Evolutionary conservation across 2,329 filamentous ascomycete species (phyloP), one percentile per base, ranked within the genome.

Genomic region (Myriosclerotinia scirpicola): DNA sequence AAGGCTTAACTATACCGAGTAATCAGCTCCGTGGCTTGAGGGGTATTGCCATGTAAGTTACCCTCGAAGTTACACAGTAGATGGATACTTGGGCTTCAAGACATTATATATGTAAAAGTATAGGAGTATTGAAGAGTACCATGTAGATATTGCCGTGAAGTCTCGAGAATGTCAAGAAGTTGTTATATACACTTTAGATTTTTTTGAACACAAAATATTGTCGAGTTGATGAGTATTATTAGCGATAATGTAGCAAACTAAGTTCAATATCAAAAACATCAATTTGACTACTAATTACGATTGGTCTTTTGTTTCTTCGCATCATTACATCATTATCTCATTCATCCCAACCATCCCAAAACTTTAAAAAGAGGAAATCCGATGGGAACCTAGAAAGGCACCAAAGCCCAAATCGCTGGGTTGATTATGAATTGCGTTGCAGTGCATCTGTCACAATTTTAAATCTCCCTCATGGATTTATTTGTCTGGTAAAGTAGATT

Each of bases 381-480:
- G 20, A 60, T 48, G 42, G 20, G 5, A 58, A 46, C 38, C 17
- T 22, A 22, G 11, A 46, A 58, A 22, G 56, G 42, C 53, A 64
- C 53, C 54, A 40, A 42, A 52, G 42, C 44, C 63, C 63, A 60
- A 59, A 65, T 52, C 26, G 63, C 63, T 59, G 63, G 63, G 63
- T 59, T 62, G 22, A 54, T 62, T 5, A 40, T 54, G 46, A 52
- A 38, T 40, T 40, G 42, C 20, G 34, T 65, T 53, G 22, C 54
- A 60, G n/a, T 65, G 63, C 54, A 60, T 44, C 54, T 36, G 22
- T 65, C 63, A 53, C 30, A 22, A 46, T 58, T 38, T 46, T 20
- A 9, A 38, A 56, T 12, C 42, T 40, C 22, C 7, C 42, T 44
- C 44, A 48, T 34, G 30, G 6, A n/a, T 40, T 26, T 34, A n/a